A percentile compares a stretch with the other conserved stretches of the same genome.
Conservation (phyloP, 306 rosid species). For the Cotoneaster glaucophyllus region DNA sequence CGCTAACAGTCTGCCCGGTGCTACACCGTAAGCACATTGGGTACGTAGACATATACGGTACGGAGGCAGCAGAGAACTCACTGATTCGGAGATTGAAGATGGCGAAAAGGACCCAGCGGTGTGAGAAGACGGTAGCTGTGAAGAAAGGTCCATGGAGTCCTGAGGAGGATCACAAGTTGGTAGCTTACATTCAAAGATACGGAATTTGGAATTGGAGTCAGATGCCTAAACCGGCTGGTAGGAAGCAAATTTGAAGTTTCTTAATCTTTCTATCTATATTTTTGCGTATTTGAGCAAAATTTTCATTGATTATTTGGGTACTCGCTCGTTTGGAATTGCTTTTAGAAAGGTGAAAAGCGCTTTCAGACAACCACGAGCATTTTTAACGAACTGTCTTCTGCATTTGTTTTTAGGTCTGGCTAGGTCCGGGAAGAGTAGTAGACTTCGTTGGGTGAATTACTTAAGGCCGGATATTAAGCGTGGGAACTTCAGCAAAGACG, state of each 20-base stretch:
- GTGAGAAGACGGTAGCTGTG: constrained; percentile 5
- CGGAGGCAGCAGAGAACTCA: neutral
- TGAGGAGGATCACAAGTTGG: constrained; percentile 32
- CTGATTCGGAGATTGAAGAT: constrained; percentile 1
- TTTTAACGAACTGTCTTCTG: neutral
- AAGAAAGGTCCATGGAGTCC: constrained; percentile 33
- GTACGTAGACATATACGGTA: neutral
- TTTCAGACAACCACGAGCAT: too few relatives aligned
- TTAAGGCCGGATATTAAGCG: constrained; percentile 33
- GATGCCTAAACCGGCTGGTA: constrained; percentile 38
- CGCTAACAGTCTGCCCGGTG: too few relatives aligned
- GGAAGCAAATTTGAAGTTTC: neutral
- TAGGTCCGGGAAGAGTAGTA: constrained; percentile 36
- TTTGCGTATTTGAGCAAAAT: too few relatives aligned
- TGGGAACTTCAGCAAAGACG: constrained; percentile 29
- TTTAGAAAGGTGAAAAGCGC: neutral
- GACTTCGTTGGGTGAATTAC: constrained; percentile 40
- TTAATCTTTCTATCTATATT: neutral
- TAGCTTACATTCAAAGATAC: constrained; percentile 20
- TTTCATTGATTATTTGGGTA: neutral
- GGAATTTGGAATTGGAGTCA: constrained; percentile 41
- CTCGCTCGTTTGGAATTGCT: neutral
- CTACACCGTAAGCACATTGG: too few relatives aligned
- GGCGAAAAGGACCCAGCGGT: constrained; percentile 5
- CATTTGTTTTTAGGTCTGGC: constrained; percentile 12